Base-by-base conservation (phyloP, 2,329 filamentous ascomycete genomes). In the Fusarium floridanum region DNA sequence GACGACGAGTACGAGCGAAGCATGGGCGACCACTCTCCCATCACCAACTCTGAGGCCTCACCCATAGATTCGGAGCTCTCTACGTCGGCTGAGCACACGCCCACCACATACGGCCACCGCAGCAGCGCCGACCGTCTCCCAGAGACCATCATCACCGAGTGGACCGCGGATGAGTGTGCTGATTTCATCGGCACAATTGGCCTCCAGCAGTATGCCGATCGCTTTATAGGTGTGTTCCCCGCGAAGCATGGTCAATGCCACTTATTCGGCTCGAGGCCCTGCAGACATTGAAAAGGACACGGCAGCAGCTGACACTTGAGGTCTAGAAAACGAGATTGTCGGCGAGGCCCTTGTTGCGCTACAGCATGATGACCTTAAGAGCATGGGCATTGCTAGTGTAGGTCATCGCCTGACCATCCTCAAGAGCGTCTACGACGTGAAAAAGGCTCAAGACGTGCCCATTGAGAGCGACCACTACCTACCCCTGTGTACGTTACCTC, bases 391-490 rank as follows among this genome's bases (percentile, higher is more conserved):
- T 74, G 87, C 88, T 73, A 98, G 96, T 84, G 95, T 98, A 57
- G 97, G 97, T 45, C 97, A 99, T 85, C 92, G 97, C 70, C 88
- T 99, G 78, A 97, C 95, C 24, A 97, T 99, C 67, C 88, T 99
- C 68, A 98, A 98, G 85, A 95, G 92, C 79, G 95, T 98, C 64
- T 98, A 98, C 85, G 95, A 98, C 80, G 92, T 97, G 80, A 99
- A 99, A 86, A 93, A 96, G 82, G 95, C 95, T 74, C 95, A 98
- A 80, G 95, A 97, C 78, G 91, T 98, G 70, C 93, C 94, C 17
- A 90, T 98, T 78, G 96, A 98, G 81, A 92, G 93, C 71, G 96
- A 98, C 79, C 94, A 98, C 83, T 99, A 98, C 82, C 90, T 98
- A 61, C 97, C 97, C 41, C 87, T 97, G 61, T 97, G 95, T 98